Evolutionary conservation across 2,329 filamentous ascomycete genomes (phyloP), one percentile per base, ranked within the genome.

Genomic region (Sporothrix variecibatus): DNA sequence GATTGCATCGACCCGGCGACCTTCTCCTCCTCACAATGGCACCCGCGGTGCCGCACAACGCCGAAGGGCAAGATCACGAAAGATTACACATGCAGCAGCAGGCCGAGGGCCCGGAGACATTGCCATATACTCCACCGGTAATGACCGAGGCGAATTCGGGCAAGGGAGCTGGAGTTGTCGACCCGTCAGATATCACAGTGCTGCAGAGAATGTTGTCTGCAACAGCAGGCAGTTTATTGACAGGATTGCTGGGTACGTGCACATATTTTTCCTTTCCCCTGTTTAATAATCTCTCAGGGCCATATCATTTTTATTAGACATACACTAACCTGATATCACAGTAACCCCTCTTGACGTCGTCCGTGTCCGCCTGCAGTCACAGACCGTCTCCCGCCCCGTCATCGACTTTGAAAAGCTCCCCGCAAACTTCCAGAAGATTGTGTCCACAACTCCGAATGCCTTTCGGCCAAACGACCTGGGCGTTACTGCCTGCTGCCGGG

Each of bases 261-360:
- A 23, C 28, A 12, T 40, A 20, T 46, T 26, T 17, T 56, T 53
- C 8, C 51, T 58, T 12, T 2, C 15, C 23, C 3, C 56, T 5
- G 23, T 65, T 51, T 43, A 43, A 15, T 60, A 15, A 23, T 6
- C 28, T 28, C n/a, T 56, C n/a, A 56, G 51, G 8, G n/a, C 8
- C 23, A 26, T 56, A 26, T 12, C 51, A 28, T n/a, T 26, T 26
- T 38, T 20, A n/a, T 31, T 1, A 9, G 3, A 11, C 5, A 2
- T 43, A 3, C 26, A 72, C 69, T 70, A 7, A 65, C 43, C n/a
- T 23, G 23, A 46, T 28, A 74, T 9, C 56, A 12, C 15, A 97
- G 95, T 97, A 43, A 99, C 96, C 5, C 96, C 96, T 65, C 91
- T 99, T 71, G 96, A 99, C 81, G 96, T 99, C 76, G 96, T 99